A percentile compares a stretch with the other conserved stretches of the same genome.
Evolutionary conservation across 2,329 filamentous ascomycete species (phyloP).

Genomic region (Juglanconis juglandina): DNA sequence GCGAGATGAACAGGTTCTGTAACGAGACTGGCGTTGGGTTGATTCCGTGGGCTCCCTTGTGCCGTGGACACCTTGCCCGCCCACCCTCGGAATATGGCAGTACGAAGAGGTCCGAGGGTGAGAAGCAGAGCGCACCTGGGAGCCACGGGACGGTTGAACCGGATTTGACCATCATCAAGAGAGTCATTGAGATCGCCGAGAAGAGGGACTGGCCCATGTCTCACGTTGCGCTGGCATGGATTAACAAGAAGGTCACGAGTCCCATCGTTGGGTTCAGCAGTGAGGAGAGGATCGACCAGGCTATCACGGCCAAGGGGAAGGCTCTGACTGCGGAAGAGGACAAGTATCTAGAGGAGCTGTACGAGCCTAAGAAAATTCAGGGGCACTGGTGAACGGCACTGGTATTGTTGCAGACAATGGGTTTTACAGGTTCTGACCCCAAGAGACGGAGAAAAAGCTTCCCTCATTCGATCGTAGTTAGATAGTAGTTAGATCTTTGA

Average conservation of each 20-base stretch:
- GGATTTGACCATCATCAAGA: slow-evolving; percentile 29
- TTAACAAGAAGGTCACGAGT: slow-evolving; percentile 47
- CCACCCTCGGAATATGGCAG: slow-evolving; percentile 26
- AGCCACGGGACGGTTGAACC: slow-evolving; percentile 31
- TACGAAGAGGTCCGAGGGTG: slow-evolving; percentile 28
- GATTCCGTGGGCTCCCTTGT: slow-evolving; percentile 39
- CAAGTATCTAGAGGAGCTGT: slow-evolving; percentile 59
- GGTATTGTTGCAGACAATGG: no score
- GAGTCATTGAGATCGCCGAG: slow-evolving; percentile 27
- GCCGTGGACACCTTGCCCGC: slow-evolving; percentile 35
- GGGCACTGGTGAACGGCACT: slow-evolving; percentile 28
- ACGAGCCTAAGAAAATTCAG: slow-evolving; percentile 48
- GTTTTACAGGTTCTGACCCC: no score
- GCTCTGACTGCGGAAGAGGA: slow-evolving; percentile 56
- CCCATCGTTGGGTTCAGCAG: slow-evolving; percentile 63
- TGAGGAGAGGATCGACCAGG: slow-evolving; percentile 59
- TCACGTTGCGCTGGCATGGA: slow-evolving; percentile 63
- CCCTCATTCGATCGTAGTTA: no score
- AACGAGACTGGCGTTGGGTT: slow-evolving; percentile 38
- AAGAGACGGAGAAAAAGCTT: no score
- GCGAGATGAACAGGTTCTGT: slow-evolving; percentile 43
- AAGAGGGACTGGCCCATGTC: slow-evolving; percentile 50
- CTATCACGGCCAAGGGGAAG: slow-evolving; percentile 43
- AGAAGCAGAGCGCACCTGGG: slow-evolving; percentile 29
- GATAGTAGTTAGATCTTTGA: no score